phyloP scores from a whole-genome alignment of 768 basidiomycete species.

The Rhizopogon salebrosus region DNA sequence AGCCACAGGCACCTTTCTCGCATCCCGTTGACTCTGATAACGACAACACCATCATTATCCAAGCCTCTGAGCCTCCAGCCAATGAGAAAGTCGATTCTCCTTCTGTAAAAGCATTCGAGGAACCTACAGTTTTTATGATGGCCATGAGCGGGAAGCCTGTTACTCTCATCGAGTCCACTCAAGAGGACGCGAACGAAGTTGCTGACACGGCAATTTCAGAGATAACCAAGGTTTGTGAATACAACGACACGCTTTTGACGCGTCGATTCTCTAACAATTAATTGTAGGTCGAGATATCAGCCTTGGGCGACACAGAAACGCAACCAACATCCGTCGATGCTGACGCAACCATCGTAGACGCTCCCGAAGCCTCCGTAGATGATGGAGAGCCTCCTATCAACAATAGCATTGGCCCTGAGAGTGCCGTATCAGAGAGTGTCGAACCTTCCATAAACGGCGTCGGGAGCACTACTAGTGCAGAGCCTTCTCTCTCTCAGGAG shows the following conservation, averaged over 20 bases:
- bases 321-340: neutral
- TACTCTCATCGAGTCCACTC: neutral
- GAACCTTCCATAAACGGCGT: constrained; percentile 2
- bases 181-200: constrained; percentile 1
- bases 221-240: neutral
- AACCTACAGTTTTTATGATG: neutral
- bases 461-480: constrained; percentile 1
- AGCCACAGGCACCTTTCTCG: neutral
- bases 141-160: neutral
- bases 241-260: neutral
- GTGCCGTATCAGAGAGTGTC: neutral
- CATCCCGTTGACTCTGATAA: neutral
- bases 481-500: neutral
- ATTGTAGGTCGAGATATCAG: neutral
- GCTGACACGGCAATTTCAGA: neutral
- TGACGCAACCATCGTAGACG: neutral
- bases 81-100: neutral
- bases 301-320: neutral
- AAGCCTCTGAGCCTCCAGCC: neutral
- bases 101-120: neutral
- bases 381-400: neutral
- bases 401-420: neutral
- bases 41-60: neutral
- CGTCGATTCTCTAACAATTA: constrained; percentile 1
- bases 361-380: neutral